These are phyloP conservation scores for Protomyces lactucae-debilis DNA, from an alignment of 1,139 yeast species.

Conservation along the genomic window DNA sequence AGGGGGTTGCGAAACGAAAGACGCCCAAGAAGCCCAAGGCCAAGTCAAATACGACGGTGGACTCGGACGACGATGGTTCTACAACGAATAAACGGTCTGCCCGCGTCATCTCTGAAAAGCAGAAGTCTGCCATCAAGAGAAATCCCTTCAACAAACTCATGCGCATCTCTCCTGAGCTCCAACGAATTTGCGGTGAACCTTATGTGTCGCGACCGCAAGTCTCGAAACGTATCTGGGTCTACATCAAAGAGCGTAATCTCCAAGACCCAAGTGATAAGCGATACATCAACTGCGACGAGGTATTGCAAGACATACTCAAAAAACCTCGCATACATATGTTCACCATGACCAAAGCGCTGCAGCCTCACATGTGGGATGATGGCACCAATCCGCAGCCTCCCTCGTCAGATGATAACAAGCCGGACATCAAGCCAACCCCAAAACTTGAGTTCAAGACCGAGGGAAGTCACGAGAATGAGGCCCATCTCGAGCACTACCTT, in stretches of 20 bases:
- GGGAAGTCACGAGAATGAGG: background rate
- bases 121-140: constrained; percentile 29
- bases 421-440: background rate
- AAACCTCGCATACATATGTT: constrained; percentile 52
- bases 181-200: constrained; percentile 38
- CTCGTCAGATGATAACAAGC: background rate
- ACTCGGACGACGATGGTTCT: constrained; percentile 1
- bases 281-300: constrained; percentile 64
- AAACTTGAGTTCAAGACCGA: background rate
- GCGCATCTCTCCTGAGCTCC: constrained; percentile 48
- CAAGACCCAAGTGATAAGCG: constrained; percentile 69
- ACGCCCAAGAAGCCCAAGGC: constrained; percentile 11
- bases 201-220: constrained; percentile 61
- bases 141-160: constrained; percentile 37
- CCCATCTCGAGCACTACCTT: background rate
- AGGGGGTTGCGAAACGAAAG: constrained; percentile 40
- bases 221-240: constrained; percentile 67
- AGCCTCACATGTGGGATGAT: constrained; percentile 8
- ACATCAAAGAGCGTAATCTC: constrained; percentile 53
- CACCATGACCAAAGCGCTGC: constrained; percentile 53
- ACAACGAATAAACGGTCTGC: background rate
- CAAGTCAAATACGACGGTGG: constrained; percentile 10
- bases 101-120: constrained; percentile 20
- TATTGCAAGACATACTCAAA: constrained; percentile 55
- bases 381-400: background rate